These are phyloP conservation scores for Catenaria anguillulae DNA, from an alignment of 371 early-diverging fungal species.

Conservation along the genomic window DNA sequence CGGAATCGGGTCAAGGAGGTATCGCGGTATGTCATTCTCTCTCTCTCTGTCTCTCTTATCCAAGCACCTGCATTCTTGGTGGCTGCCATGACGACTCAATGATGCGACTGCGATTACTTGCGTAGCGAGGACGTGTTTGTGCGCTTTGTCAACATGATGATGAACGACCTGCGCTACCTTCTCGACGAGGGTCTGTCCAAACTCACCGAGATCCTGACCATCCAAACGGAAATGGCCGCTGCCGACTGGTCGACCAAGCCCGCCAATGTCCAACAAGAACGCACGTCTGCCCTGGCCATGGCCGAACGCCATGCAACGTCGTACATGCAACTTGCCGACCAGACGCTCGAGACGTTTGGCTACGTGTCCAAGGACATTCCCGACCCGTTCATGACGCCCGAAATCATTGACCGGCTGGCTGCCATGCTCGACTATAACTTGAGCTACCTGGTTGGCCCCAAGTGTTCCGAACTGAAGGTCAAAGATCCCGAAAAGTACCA, in stretches of 20 bases:
- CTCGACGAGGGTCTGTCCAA: conserved; percentile 84
- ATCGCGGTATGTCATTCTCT: not conserved
- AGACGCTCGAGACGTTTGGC: conserved; percentile 82
- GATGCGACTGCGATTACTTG: not conserved
- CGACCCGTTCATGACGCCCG: conserved; percentile 47
- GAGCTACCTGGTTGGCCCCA: conserved; percentile 80
- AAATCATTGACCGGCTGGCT: conserved; percentile 4
- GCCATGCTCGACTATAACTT: conserved; percentile 44
- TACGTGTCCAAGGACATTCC: conserved; percentile 65
- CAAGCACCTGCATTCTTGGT: too few relatives aligned
- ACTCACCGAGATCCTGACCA: conserved; percentile 59
- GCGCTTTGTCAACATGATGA: conserved; percentile 80
- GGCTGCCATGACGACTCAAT: not conserved
- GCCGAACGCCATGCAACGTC: conserved; percentile 74
- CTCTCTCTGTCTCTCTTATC: not conserved
- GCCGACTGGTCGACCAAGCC: conserved; percentile 6
- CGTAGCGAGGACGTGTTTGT: conserved; percentile 47
- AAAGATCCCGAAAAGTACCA: conserved; percentile 75
- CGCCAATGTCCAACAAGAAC: conserved; percentile 48
- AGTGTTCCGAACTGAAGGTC: conserved; percentile 75
- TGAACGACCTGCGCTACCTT: conserved; percentile 91
- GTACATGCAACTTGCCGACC: conserved; percentile 74
- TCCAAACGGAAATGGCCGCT: conserved; percentile 63
- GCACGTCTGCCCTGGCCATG: conserved; percentile 39
- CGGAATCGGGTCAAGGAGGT: conserved; percentile 14